Percentiles rank a stretch among this genome's conserved stretches.
Conservation (phyloP, 2,329 filamentous ascomycete species). For the Paecilomyces sp. region DNA sequence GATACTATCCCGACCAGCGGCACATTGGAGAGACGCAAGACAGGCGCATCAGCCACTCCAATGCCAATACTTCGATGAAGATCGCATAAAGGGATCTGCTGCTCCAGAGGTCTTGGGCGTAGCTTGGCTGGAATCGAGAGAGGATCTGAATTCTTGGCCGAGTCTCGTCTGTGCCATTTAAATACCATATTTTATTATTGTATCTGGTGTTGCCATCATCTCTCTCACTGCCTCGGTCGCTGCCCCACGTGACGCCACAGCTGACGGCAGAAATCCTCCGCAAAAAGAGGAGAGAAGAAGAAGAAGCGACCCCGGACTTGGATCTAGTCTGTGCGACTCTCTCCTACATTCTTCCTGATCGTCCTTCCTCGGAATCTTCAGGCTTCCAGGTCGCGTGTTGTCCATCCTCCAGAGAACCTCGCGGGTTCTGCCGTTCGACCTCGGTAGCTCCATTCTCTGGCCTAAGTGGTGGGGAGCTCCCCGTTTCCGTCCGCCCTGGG, state of each 20-base stretch:
- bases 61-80: neutral
- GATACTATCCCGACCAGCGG: neutral
- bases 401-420: neutral
- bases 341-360: neutral
- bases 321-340: neutral
- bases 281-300: neutral
- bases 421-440: slow-evolving; percentile 3
- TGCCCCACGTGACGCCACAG: neutral
- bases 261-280: neutral
- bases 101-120: neutral
- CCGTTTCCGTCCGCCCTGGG: slow-evolving; percentile 11
- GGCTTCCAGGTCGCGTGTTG: neutral
- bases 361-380: neutral
- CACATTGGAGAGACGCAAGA: neutral
- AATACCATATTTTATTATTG: too few species aligned
- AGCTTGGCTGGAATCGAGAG: neutral
- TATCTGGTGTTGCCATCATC: too few species aligned
- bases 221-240: neutral
- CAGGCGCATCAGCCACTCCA: neutral
- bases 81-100: neutral
- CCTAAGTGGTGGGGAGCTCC: slow-evolving; percentile 6
- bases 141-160: neutral
- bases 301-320: neutral
- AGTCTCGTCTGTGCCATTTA: neutral
- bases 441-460: slow-evolving; percentile 6